Conservation (phyloP, 1,284 basidiomycete genomes). For the Malassezia caprae region DNA sequence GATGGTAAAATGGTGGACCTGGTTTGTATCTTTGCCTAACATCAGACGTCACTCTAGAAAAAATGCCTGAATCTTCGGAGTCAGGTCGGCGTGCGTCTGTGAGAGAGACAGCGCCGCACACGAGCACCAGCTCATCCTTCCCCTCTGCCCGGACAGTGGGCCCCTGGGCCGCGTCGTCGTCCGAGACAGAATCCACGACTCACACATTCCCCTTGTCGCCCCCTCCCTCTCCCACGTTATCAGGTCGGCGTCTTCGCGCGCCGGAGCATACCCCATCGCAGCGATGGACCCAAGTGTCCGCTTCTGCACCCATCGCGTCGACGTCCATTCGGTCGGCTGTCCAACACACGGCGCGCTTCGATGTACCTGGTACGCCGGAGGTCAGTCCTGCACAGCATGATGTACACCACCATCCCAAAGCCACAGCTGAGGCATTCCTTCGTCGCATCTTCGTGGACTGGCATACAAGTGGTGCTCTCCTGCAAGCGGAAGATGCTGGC, state of each 20-base stretch:
- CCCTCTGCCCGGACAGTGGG: background rate
- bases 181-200: background rate
- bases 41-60: constrained; percentile 9
- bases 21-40: background rate
- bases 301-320: background rate
- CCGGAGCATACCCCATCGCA: background rate
- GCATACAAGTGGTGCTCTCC: constrained; percentile 9
- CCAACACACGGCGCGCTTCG: constrained; percentile 5
- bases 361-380: constrained; percentile 34
- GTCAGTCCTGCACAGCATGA: constrained; percentile 34
- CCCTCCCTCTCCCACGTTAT: constrained; percentile 1
- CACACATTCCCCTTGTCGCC: constrained; percentile 4
- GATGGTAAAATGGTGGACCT: constrained; percentile 22
- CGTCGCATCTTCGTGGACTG: constrained; percentile 27
- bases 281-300: background rate
- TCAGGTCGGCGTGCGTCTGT: constrained; percentile 25
- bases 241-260: background rate
- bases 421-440: constrained; percentile 27
- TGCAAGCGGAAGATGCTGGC: constrained; percentile 28
- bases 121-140: background rate
- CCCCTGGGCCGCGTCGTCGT: background rate
- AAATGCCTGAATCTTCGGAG: constrained; percentile 18
- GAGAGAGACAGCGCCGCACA: constrained; percentile 22
- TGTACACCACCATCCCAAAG: constrained; percentile 26
- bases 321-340: constrained; percentile 1